These are phyloP conservation scores for Coemansia sp. DNA, from an alignment of 192 early-diverging fungal species.

Conservation along the genomic window DNA sequence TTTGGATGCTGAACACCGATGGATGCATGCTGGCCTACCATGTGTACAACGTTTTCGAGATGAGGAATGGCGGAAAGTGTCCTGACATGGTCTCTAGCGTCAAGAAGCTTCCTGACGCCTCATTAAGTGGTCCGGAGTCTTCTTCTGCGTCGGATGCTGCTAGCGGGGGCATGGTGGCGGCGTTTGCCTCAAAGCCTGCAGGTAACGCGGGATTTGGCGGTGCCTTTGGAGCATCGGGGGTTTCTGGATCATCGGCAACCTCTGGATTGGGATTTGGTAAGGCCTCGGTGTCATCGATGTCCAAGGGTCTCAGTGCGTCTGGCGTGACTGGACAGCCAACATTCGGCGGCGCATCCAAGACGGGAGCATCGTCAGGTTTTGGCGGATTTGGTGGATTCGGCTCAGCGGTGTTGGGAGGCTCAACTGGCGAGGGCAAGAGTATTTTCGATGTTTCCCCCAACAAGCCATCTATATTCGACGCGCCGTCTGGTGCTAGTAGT, in stretches of 20 bases:
- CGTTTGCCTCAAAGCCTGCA: constrained; percentile 17
- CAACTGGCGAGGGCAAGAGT: constrained; percentile 15
- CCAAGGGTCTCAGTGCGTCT: constrained; percentile 23
- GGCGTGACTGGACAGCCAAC: constrained; percentile 22
- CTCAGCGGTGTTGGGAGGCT: background rate
- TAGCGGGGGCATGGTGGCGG: constrained; percentile 8
- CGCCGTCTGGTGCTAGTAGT: constrained; percentile 3
- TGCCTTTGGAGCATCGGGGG: background rate
- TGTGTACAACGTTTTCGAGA: constrained; percentile 61
- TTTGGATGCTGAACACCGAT: constrained; percentile 70
- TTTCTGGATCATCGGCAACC: background rate
- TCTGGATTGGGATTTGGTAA: constrained; percentile 27
- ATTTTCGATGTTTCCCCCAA: constrained; percentile 33
- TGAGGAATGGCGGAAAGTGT: constrained; percentile 42
- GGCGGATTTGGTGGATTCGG: constrained; percentile 16
- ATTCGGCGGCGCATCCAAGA: constrained; percentile 37
- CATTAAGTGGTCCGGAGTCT: background rate
- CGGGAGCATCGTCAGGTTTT: constrained; percentile 21
- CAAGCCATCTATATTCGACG: constrained; percentile 31
- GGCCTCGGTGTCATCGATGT: constrained; percentile 12
- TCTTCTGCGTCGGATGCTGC: background rate
- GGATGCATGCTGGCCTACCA: constrained; percentile 68
- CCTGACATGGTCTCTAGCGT: constrained; percentile 40
- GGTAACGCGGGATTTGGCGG: background rate
- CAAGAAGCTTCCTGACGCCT: constrained; percentile 13